These are phyloP conservation scores for Graphilbum ipis-grandicollis DNA, from an alignment of 2,329 filamentous ascomycete species.

Conservation along the genomic window DNA sequence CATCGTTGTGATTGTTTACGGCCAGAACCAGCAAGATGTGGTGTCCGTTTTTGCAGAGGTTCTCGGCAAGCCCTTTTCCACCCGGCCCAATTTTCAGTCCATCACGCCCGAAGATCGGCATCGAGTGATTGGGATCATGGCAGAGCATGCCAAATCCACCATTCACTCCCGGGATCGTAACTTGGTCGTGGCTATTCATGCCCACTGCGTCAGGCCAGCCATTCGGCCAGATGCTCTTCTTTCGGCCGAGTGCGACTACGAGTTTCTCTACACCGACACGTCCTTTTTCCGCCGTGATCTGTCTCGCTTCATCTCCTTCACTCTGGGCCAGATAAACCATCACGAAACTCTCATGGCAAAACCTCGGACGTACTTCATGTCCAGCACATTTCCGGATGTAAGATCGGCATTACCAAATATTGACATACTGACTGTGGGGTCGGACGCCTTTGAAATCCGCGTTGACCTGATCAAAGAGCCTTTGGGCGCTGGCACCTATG, in stretches of 20 bases:
- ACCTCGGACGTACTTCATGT: constrained; percentile 66
- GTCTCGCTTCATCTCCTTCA: constrained; percentile 62
- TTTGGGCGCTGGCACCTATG: constrained; percentile 40
- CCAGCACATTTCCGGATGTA: constrained; percentile 76
- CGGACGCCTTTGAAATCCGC: constrained; percentile 70
- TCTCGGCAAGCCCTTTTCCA: constrained; percentile 52
- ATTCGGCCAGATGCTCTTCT: constrained; percentile 51
- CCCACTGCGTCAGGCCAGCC: constrained; percentile 55
- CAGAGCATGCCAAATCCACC: constrained; percentile 36
- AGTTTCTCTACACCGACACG: constrained; percentile 64
- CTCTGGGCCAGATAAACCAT: constrained; percentile 61
- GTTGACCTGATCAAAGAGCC: constrained; percentile 69
- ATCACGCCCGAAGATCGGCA: constrained; percentile 37
- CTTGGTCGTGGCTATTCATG: constrained; percentile 53
- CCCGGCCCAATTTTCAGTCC: constrained; percentile 36
- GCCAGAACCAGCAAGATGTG: constrained; percentile 54
- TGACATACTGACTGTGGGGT: constrained; percentile 73
- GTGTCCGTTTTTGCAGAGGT: constrained; percentile 63
- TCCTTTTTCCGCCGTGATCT: constrained; percentile 60
- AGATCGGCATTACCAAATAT: constrained; percentile 68
- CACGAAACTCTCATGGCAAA: constrained; percentile 66
- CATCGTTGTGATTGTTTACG: constrained; percentile 51
- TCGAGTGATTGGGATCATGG: constrained; percentile 50
- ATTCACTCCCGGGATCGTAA: constrained; percentile 39
- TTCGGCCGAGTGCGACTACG: constrained; percentile 60